These are phyloP conservation scores for Cladosporium sp. DNA, from an alignment of 2,329 filamentous ascomycete species.

Conservation along the genomic window DNA sequence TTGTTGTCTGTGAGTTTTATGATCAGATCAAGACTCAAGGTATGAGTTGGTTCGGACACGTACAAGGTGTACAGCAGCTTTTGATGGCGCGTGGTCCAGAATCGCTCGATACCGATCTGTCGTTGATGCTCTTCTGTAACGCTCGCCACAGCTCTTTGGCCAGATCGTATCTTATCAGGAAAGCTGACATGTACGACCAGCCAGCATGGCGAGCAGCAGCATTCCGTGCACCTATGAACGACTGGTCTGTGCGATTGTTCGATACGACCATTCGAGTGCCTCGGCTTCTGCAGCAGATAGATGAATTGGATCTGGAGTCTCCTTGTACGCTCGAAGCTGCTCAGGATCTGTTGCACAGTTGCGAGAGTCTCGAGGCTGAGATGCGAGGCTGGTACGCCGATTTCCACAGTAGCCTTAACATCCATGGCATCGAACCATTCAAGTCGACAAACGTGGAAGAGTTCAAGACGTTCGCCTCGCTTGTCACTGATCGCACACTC, in stretches of 20 bases:
- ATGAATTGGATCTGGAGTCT: constrained; percentile 17
- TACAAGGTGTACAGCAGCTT: constrained; percentile 14
- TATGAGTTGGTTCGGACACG: constrained; percentile 16
- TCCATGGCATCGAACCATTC: constrained; percentile 12
- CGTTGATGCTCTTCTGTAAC: constrained; percentile 15
- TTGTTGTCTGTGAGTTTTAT: constrained; percentile 16
- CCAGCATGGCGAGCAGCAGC: constrained; percentile 16
- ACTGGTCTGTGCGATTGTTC: constrained; percentile 25
- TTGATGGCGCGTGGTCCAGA: constrained; percentile 12
- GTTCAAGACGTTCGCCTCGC: constrained; percentile 22
- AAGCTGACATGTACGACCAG: constrained; percentile 9
- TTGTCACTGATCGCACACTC: constrained; percentile 24
- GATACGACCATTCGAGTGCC: constrained; percentile 28
- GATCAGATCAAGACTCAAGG: constrained; percentile 15
- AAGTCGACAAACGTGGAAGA: constrained; percentile 19
- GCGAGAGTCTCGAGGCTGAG: constrained; percentile 18
- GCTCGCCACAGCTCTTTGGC: constrained; percentile 13
- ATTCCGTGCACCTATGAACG: constrained; percentile 20
- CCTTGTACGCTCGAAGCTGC: constrained; percentile 13
- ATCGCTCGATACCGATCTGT: constrained; percentile 12
- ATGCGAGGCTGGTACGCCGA: constrained; percentile 22
- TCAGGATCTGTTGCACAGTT: constrained; percentile 20
- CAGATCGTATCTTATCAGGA: constrained; percentile 12
- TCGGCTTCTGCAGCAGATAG: constrained; percentile 23
- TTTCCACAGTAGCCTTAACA: background rate